Conservation (phyloP, 352 stramenopile species). For the Halophytophthora polymorphica region DNA sequence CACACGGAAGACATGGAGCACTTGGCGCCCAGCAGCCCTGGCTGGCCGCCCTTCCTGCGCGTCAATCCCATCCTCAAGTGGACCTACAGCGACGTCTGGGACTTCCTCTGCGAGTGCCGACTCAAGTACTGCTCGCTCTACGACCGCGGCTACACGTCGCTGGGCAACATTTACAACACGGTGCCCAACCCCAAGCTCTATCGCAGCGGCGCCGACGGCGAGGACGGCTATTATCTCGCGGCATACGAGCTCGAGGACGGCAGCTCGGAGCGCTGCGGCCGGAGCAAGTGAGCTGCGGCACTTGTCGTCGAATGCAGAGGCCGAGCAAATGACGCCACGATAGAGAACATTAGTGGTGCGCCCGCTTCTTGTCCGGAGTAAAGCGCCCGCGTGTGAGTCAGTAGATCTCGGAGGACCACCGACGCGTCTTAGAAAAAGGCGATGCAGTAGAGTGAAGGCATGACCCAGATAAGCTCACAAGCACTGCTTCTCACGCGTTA, state of each 20-base stretch:
- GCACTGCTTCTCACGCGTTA: too few species aligned
- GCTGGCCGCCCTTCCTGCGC: slow-evolving; percentile 95
- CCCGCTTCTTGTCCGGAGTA: background rate
- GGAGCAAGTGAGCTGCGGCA: slow-evolving; percentile 77
- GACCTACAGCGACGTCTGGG: slow-evolving; percentile 95
- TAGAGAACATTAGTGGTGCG: background rate
- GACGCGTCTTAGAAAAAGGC: too few species aligned
- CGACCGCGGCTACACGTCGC: slow-evolving; percentile 91
- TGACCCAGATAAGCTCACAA: too few species aligned
- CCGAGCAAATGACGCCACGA: background rate
- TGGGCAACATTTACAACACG: slow-evolving; percentile 95
- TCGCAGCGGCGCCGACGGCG: slow-evolving; percentile 50
- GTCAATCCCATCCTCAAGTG: slow-evolving; percentile 98
- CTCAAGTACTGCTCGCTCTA: slow-evolving; percentile 90
- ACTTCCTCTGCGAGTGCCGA: slow-evolving; percentile 86
- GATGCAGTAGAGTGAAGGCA: too few species aligned
- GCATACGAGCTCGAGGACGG: slow-evolving; percentile 70
- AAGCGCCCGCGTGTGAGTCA: too few species aligned
- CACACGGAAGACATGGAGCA: slow-evolving; percentile 88
- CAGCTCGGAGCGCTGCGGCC: slow-evolving; percentile 64
- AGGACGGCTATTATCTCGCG: slow-evolving; percentile 65
- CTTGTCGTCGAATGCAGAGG: slow-evolving; percentile 36
- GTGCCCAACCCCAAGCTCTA: slow-evolving; percentile 92
- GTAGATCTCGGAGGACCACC: too few species aligned
- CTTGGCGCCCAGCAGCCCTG: slow-evolving; percentile 80